Evolutionary conservation across 2,329 filamentous ascomycete genomes (phyloP).

Genomic region (Trichoderma polysporum): DNA sequence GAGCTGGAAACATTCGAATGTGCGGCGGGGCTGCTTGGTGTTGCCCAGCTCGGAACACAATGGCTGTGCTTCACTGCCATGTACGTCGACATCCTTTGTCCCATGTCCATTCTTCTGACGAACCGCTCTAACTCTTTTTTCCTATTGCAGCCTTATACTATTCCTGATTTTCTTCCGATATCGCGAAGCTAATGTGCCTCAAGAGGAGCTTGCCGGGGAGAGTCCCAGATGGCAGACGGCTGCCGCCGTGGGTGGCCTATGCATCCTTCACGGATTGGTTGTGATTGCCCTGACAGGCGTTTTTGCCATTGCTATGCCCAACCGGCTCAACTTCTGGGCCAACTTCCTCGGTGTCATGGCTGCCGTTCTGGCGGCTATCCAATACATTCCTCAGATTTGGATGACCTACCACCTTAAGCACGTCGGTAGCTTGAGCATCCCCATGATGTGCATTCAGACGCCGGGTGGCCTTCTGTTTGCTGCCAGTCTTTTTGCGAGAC

Average conservation of each 20-base stretch:
- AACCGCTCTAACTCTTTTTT: constrained; percentile 25
- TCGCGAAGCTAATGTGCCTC: constrained; percentile 50
- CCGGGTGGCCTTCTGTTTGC: constrained; percentile 91
- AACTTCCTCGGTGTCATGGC: constrained; percentile 80
- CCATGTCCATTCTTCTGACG: neutral
- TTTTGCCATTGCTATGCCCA: constrained; percentile 62
- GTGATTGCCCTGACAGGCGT: constrained; percentile 67
- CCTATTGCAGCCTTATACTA: constrained; percentile 68
- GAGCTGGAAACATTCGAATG: constrained; percentile 81
- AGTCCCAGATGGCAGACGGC: constrained; percentile 76
- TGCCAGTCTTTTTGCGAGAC: constrained; percentile 73
- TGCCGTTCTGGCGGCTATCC: constrained; percentile 75
- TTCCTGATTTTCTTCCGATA: constrained; percentile 92
- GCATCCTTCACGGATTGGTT: constrained; percentile 72
- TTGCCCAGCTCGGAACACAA: constrained; percentile 87
- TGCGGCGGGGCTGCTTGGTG: constrained; percentile 79
- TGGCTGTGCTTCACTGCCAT: constrained; percentile 91
- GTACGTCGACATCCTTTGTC: constrained; percentile 51
- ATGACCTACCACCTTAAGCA: constrained; percentile 84
- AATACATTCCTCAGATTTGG: constrained; percentile 94
- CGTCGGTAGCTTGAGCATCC: constrained; percentile 87
- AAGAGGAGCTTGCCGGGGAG: constrained; percentile 49
- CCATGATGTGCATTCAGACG: constrained; percentile 98
- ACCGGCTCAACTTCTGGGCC: constrained; percentile 73
- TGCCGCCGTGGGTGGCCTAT: constrained; percentile 68